Evolutionary conservation across 2,329 filamentous ascomycete species (phyloP).

Genomic region (Leptographium galeiforme): DNA sequence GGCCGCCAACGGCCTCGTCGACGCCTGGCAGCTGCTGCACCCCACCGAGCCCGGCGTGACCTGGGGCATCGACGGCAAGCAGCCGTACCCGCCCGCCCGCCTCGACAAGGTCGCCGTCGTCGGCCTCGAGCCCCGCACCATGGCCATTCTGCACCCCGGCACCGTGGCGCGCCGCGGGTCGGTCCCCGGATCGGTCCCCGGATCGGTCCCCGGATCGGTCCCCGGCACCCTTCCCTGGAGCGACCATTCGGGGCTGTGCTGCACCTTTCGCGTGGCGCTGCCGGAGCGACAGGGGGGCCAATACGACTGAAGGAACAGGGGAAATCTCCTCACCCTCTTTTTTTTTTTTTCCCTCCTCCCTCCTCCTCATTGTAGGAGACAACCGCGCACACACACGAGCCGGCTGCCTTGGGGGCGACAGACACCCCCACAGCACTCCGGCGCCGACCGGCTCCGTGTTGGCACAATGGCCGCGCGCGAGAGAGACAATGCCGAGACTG

Average conservation of each 20-base stretch:
- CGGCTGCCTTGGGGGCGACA: too few relatives aligned
- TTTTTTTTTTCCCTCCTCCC: too few relatives aligned
- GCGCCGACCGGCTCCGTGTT: too few relatives aligned
- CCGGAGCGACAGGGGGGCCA: not conserved
- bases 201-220: not conserved
- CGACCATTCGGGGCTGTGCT: constrained; percentile 10
- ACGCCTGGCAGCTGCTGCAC: constrained; percentile 20
- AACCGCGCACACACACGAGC: too few relatives aligned
- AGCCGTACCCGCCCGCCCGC: constrained; percentile 18
- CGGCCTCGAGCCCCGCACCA: constrained; percentile 13
- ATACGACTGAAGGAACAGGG: not conserved
- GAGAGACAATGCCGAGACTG: too few relatives aligned
- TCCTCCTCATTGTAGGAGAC: too few relatives aligned
- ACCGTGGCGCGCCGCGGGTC: not conserved
- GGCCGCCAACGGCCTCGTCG: constrained; percentile 18
- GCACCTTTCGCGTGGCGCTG: constrained; percentile 1
- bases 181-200: not conserved
- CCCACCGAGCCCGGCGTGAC: constrained; percentile 19
- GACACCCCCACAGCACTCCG: too few relatives aligned
- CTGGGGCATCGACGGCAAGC: constrained; percentile 22
- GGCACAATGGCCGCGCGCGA: too few relatives aligned
- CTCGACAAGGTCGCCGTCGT: constrained; percentile 23
- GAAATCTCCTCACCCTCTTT: too few relatives aligned
- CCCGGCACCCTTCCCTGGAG: constrained; percentile 9
- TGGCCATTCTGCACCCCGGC: constrained; percentile 9